Base-by-base conservation (phyloP, 2,329 filamentous ascomycete species). In the Colletotrichum sansevieriae region DNA sequence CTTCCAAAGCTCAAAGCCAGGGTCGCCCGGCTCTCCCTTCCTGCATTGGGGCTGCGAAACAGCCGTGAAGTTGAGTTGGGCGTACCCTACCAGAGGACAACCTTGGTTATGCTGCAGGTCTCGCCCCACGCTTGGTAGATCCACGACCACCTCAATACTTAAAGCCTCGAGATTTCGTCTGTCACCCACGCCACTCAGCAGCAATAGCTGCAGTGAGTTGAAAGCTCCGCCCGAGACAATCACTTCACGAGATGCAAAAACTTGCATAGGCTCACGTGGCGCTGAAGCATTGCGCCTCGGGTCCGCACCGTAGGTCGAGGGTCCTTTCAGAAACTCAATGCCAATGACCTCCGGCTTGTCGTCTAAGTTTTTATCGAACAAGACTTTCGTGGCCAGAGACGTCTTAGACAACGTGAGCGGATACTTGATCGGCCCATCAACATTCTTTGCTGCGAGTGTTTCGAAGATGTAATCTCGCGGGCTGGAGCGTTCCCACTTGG, bases 71-170 rank as follows among this genome's bases (percentile, higher is more conserved):
- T 61, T 29, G 13, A 15, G 22, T 13, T 39, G 44, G 9, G 65
- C 37, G 9, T 44, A 33, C 7, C 60, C 64, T 9, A 79, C 75
- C 18, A 84, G 76, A 22, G 75, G 76, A 3, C 77, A 72, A 68
- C 82, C 79, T 67, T 82, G 77, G 65, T 81, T 81, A 59, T 87
- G 84, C 63, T 77, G 76, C 89, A 90, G 77, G 76, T 90, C 35
- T 11, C 49, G 49, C 10, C 49, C 25, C 25, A 52, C 49, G 15
- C 49, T 29, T 89, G 47, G 80, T 83, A 8, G 80, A 74, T 91
- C 82, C 1, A 79, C 77, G 41, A 89, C 73, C 7, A 89, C 81
- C 0, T 81, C 75, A 70, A 90, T 89, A n/a, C 79, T 76, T 72
- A 85, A 78, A 13, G 77, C 73, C 9, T 79, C 65, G 3, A 84